A percentile compares a stretch with the other conserved stretches of the same genome.
Conservation (phyloP, 2,329 filamentous ascomycete species). For the Domatiomyces catenatus region DNA sequence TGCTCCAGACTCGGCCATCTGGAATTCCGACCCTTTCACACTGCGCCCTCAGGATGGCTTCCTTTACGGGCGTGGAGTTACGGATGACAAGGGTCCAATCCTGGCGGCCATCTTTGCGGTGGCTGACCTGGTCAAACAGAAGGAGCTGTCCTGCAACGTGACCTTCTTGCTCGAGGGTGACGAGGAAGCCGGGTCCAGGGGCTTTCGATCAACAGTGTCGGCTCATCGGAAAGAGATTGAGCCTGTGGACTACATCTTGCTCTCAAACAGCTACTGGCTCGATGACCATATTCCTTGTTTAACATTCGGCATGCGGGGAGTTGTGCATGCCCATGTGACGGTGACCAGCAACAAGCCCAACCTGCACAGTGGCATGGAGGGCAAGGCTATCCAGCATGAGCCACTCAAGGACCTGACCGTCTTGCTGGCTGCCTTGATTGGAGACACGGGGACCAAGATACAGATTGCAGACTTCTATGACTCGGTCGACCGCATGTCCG, state of each 20-base stretch:
- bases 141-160: constrained; percentile 70
- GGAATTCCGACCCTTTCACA: constrained; percentile 78
- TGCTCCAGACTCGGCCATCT: constrained; percentile 40
- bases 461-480: constrained; percentile 84
- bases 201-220: constrained; percentile 70
- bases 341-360: constrained; percentile 77
- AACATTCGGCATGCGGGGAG: constrained; percentile 84
- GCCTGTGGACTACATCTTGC: constrained; percentile 77
- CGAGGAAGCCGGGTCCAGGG: constrained; percentile 84
- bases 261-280: constrained; percentile 98
- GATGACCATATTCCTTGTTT: constrained; percentile 90
- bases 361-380: constrained; percentile 91
- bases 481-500: constrained; percentile 57
- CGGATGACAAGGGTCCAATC: constrained; percentile 94
- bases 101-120: constrained; percentile 89
- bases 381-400: constrained; percentile 73
- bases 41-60: constrained; percentile 81
- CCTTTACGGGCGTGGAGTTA: constrained; percentile 87
- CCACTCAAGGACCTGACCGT: constrained; percentile 80
- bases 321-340: constrained; percentile 81
- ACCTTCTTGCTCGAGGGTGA: constrained; percentile 93
- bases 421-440: constrained; percentile 68
- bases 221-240: constrained; percentile 74
- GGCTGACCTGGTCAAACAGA: constrained; percentile 72
- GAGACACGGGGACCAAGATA: constrained; percentile 56